These are phyloP conservation scores for Ilyonectria sp. DNA, from an alignment of 2,329 filamentous ascomycete genomes.

Conservation along the genomic window DNA sequence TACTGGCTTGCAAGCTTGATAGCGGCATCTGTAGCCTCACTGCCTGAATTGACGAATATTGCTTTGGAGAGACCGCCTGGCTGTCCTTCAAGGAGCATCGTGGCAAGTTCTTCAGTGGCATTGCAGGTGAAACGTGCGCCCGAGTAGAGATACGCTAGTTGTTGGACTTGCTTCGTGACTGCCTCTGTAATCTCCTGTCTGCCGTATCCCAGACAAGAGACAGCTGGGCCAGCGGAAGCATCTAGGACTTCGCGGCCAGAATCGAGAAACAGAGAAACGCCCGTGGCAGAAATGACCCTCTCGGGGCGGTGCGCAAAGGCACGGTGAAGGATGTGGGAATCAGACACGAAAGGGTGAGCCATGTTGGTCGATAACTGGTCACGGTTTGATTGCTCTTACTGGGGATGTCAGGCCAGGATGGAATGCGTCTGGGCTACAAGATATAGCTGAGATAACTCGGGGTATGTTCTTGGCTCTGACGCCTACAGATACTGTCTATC, in stretches of 20 bases:
- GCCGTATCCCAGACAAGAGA: background rate
- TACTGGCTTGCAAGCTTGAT: slow-evolving; percentile 65
- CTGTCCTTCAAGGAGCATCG: slow-evolving; percentile 6
- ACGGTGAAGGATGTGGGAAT: slow-evolving; percentile 11
- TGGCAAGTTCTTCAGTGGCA: slow-evolving; percentile 47
- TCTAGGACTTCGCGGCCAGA: slow-evolving; percentile 4
- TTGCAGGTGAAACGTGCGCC: slow-evolving; percentile 4
- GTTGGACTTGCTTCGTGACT: background rate
- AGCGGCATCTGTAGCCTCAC: slow-evolving; percentile 60
- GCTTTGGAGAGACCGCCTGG: slow-evolving; percentile 36
- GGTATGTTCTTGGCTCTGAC: background rate
- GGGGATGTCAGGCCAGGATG: background rate
- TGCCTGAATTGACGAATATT: slow-evolving; percentile 42
- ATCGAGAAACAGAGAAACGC: slow-evolving; percentile 5
- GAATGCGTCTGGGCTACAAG: background rate
- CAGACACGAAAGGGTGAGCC: slow-evolving; percentile 5
- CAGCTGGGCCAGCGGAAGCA: slow-evolving; percentile 3
- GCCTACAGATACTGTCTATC: background rate
- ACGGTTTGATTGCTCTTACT: background rate
- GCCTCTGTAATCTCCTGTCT: background rate
- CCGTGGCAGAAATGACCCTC: slow-evolving; percentile 5
- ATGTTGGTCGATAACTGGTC: background rate
- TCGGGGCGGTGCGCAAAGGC: slow-evolving; percentile 1
- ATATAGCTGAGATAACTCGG: background rate
- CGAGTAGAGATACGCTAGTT: slow-evolving; percentile 6